A percentile compares a stretch with the other conserved stretches of the same genome.
phyloP scores from a whole-genome alignment of 257 asterid genomes.

The Ophiorrhiza pumila region DNA sequence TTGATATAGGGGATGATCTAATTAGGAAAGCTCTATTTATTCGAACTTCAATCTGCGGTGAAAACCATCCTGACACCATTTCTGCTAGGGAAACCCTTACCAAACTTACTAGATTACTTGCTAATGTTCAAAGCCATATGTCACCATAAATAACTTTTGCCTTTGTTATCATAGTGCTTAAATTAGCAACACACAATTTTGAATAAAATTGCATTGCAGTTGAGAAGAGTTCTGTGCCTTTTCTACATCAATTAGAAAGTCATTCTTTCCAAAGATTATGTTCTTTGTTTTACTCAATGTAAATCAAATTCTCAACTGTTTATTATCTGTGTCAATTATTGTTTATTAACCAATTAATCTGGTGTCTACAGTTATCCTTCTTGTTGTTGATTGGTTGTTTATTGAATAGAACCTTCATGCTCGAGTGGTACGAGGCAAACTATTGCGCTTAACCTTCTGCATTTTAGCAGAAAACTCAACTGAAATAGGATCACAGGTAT shows the following conservation, averaged over 20 bases:
- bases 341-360: background rate
- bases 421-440: background rate
- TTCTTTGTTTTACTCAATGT: background rate
- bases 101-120: slow-evolving; percentile 76
- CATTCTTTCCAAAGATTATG: background rate
- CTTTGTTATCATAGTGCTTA: slow-evolving; percentile 26
- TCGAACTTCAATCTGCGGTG: slow-evolving; percentile 82
- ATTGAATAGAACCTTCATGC: background rate
- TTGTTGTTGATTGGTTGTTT: background rate
- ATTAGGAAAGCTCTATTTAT: slow-evolving; percentile 81
- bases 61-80: slow-evolving; percentile 82
- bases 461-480: too few relatives aligned
- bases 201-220: slow-evolving; percentile 16
- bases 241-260: slow-evolving; percentile 1
- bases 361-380: background rate
- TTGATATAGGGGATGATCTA: slow-evolving; percentile 77
- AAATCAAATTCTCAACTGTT: slow-evolving; percentile 4
- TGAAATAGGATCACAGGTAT: too few relatives aligned
- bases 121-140: slow-evolving; percentile 58
- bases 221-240: background rate
- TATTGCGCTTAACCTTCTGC: background rate
- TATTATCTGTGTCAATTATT: background rate
- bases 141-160: slow-evolving; percentile 42
- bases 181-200: slow-evolving; percentile 24
- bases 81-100: slow-evolving; percentile 86